These are phyloP conservation scores for Linnemannia schmuckeri DNA, from an alignment of 192 early-diverging fungal species.

Conservation along the genomic window DNA sequence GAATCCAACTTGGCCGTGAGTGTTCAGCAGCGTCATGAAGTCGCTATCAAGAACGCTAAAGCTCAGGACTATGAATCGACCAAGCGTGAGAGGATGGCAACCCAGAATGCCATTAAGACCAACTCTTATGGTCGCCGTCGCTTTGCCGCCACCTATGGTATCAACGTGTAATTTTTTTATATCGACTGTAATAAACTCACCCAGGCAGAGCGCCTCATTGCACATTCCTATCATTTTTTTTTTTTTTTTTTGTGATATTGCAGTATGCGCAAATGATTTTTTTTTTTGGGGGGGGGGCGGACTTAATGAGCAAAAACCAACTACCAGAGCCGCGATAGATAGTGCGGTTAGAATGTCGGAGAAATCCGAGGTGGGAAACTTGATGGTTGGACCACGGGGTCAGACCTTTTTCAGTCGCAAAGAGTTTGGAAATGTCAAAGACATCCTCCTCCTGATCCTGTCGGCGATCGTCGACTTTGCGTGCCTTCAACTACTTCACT, in stretches of 20 bases:
- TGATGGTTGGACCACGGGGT: too few species aligned
- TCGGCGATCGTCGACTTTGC: too few species aligned
- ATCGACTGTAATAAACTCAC: background rate
- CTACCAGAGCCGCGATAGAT: too few species aligned
- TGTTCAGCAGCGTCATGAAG: slow-evolving; percentile 1
- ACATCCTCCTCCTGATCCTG: too few species aligned
- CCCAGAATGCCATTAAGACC: background rate
- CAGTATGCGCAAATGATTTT: too few species aligned
- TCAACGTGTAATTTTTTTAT: slow-evolving; percentile 20
- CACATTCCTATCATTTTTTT: background rate
- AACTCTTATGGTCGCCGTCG: slow-evolving; percentile 18
- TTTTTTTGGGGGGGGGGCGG: too few species aligned
- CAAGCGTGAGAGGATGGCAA: slow-evolving; percentile 25
- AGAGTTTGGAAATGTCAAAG: too few species aligned
- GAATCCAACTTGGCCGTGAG: slow-evolving; percentile 18
- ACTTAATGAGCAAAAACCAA: too few species aligned
- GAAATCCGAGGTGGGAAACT: too few species aligned
- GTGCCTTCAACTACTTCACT: too few species aligned
- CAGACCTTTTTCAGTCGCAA: too few species aligned
- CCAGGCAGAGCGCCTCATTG: background rate
- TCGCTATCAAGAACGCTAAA: slow-evolving; percentile 7
- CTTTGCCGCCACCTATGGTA: background rate
- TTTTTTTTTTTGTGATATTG: background rate
- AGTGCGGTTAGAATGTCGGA: too few species aligned
- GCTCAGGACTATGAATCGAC: slow-evolving; percentile 32